Evolutionary conservation across 106 monocot genomes (phyloP).

Genomic region (Platanthera guangdongensis): DNA sequence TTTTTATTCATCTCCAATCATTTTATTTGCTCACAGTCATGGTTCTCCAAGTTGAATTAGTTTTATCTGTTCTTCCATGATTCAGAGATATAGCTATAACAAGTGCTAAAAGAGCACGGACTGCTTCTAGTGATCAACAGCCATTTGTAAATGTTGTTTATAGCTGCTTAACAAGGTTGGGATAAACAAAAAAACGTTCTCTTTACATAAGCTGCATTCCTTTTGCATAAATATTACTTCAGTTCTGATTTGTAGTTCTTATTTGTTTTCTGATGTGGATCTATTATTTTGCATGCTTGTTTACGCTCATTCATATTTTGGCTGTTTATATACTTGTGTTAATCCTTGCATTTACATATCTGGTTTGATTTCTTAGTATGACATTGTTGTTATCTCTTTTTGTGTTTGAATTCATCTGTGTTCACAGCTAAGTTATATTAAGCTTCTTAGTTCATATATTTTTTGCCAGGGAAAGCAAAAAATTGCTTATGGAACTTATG

Average conservation of each 20-base stretch:
- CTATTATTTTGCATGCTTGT: slow-evolving; percentile 1
- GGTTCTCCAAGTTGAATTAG: background rate
- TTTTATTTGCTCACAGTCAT: background rate
- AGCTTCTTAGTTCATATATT: background rate
- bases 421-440: background rate
- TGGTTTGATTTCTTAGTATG: too few species aligned
- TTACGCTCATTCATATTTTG: background rate
- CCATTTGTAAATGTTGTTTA: slow-evolving; percentile 75
- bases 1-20: background rate
- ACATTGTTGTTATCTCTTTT: background rate
- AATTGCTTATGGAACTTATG: slow-evolving; percentile 71
- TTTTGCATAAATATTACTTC: background rate
- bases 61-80: slow-evolving; percentile 37
- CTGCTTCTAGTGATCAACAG: slow-evolving; percentile 42
- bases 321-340: background rate
- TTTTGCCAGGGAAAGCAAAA: slow-evolving; percentile 73
- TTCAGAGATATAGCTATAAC: slow-evolving; percentile 27
- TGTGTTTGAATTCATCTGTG: background rate
- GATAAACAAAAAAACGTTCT: slow-evolving; percentile 5
- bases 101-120: slow-evolving; percentile 73
- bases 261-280: background rate
- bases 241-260: background rate
- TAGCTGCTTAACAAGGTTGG: slow-evolving; percentile 71
- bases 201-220: slow-evolving; percentile 1
- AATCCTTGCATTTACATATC: too few species aligned